A percentile compares a stretch with the other conserved stretches of the same genome.
Evolutionary conservation across 2,329 filamentous ascomycete species (phyloP).

Genomic region (Trichoderma asperellum): DNA sequence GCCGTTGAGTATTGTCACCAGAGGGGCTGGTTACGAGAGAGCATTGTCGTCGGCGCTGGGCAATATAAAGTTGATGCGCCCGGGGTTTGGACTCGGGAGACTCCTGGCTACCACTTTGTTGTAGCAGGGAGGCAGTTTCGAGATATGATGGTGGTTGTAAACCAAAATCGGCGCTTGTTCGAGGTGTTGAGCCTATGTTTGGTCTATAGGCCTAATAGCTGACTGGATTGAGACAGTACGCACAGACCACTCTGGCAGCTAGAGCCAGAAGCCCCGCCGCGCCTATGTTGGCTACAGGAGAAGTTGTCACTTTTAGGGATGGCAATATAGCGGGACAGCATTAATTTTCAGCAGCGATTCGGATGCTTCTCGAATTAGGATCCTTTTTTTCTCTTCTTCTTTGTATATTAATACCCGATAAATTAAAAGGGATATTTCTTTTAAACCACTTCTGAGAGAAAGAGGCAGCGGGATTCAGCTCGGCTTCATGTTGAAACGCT

Average conservation of each 20-base stretch:
- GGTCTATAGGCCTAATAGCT: not conserved
- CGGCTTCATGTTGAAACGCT: not conserved
- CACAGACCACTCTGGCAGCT: slow-evolving; percentile 25
- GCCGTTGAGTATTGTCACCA: slow-evolving; percentile 27
- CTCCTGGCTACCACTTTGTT: not conserved
- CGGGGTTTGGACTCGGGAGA: too few relatives aligned
- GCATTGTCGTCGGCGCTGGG: slow-evolving; percentile 31
- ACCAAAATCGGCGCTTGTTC: not conserved
- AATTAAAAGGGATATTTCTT: not conserved
- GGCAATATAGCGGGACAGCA: not conserved
- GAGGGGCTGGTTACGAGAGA: slow-evolving; percentile 23
- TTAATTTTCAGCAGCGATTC: not conserved
- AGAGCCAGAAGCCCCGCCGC: slow-evolving; percentile 9
- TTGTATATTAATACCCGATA: too few relatives aligned
- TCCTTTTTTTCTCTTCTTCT: not conserved
- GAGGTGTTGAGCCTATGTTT: not conserved
- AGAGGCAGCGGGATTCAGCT: not conserved
- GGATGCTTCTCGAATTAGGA: not conserved
- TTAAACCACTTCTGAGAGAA: not conserved
- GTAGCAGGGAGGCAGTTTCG: not conserved
- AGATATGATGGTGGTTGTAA: not conserved
- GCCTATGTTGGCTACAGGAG: not conserved
- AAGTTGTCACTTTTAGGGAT: not conserved
- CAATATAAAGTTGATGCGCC: not conserved
- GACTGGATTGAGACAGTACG: not conserved